Conservation (phyloP, 495 filamentous ascomycete species). For the Daldinia grandis region DNA sequence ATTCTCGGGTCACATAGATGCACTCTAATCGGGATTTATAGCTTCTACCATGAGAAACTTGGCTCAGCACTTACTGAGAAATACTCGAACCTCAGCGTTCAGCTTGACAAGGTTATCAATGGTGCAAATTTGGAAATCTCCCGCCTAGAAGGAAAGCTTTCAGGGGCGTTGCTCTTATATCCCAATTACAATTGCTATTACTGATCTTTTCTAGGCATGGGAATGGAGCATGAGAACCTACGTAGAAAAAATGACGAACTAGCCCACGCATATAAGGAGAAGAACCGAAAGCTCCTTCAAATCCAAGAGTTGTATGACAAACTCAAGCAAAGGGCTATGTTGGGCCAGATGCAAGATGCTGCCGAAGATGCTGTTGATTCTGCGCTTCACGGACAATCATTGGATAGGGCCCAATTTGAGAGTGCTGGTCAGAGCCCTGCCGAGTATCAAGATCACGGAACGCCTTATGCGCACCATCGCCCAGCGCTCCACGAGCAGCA, state of each 20-base stretch:
- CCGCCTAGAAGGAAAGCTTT: slow-evolving; percentile 66
- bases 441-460: slow-evolving; percentile 23
- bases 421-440: slow-evolving; percentile 14
- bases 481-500: slow-evolving; percentile 29
- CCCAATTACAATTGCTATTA: slow-evolving; percentile 14
- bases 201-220: slow-evolving; percentile 62
- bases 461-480: slow-evolving; percentile 20
- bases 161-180: slow-evolving; percentile 35
- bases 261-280: slow-evolving; percentile 72
- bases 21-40: slow-evolving; percentile 40
- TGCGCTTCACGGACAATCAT: slow-evolving; percentile 51
- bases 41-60: slow-evolving; percentile 82
- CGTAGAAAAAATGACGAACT: slow-evolving; percentile 81
- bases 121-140: slow-evolving; percentile 84
- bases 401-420: slow-evolving; percentile 2
- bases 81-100: slow-evolving; percentile 69
- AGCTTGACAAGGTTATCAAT: slow-evolving; percentile 82
- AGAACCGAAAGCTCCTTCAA: slow-evolving; percentile 76
- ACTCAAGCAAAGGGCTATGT: slow-evolving; percentile 77
- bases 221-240: slow-evolving; percentile 70
- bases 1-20: no score
- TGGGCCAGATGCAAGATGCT: slow-evolving; percentile 72
- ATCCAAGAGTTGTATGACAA: slow-evolving; percentile 86
- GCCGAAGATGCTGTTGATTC: slow-evolving; percentile 73
- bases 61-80: slow-evolving; percentile 79